Conservation (phyloP, 2,329 filamentous ascomycete genomes). For the Fusarium armeniacum region DNA sequence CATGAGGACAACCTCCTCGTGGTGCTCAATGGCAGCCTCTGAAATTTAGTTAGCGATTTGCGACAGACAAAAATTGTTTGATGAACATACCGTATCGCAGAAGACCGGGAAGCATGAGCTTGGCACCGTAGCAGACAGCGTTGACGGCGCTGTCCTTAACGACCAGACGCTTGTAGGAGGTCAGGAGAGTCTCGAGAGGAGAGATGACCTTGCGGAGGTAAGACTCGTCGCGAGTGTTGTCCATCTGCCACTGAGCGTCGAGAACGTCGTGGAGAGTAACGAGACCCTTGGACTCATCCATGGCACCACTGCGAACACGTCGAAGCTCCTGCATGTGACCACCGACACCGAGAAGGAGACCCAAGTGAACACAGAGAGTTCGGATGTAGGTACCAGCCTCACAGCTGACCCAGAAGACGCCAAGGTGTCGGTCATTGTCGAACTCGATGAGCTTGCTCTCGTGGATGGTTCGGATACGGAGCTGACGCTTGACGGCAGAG, state of each 20-base stretch:
- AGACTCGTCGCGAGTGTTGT: slow-evolving; percentile 95
- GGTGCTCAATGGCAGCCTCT: slow-evolving; percentile 91
- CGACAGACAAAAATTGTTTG: not conserved
- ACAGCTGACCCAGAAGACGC: slow-evolving; percentile 99
- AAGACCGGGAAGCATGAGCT: slow-evolving; percentile 98
- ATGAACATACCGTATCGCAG: slow-evolving; percentile 82
- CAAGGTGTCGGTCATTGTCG: slow-evolving; percentile 96
- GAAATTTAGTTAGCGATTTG: slow-evolving; percentile 50
- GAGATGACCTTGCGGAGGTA: slow-evolving; percentile 92
- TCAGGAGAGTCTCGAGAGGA: slow-evolving; percentile 92
- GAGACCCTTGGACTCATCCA: slow-evolving; percentile 90
- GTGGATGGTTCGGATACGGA: slow-evolving; percentile 97
- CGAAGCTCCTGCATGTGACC: slow-evolving; percentile 99
- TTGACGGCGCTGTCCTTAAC: slow-evolving; percentile 90
- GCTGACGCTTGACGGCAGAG: slow-evolving; percentile 97
- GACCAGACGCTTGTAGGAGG: slow-evolving; percentile 94
- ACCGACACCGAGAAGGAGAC: slow-evolving; percentile 81
- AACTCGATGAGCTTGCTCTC: slow-evolving; percentile 98
- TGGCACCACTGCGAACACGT: slow-evolving; percentile 92
- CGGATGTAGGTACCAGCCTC: slow-evolving; percentile 98
- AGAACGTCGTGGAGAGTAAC: slow-evolving; percentile 90
- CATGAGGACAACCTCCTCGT: slow-evolving; percentile 98
- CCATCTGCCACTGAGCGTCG: slow-evolving; percentile 95
- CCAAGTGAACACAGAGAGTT: slow-evolving; percentile 95
- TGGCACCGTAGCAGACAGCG: slow-evolving; percentile 97